Evolutionary conservation across 1,284 basidiomycete species (phyloP).

Genomic region (Moesziomyces globuligerus): DNA sequence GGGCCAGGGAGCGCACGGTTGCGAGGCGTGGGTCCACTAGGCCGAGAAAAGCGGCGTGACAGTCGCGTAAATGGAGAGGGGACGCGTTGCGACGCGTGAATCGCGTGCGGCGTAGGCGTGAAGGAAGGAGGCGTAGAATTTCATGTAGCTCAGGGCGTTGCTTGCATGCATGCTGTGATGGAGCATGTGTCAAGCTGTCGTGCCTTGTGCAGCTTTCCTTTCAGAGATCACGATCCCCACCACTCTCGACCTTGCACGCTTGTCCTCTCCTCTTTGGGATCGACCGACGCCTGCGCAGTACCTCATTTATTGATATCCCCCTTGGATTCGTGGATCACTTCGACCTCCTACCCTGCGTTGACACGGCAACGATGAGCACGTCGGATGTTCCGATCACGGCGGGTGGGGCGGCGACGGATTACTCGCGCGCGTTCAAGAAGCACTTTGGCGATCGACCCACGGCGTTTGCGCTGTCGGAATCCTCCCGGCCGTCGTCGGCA

Average conservation of each 20-base stretch:
- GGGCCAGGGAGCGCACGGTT: too few species aligned
- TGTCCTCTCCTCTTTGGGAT: too few species aligned
- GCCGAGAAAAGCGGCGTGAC: not conserved
- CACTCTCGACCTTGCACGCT: not conserved
- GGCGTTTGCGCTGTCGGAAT: slow-evolving; percentile 18
- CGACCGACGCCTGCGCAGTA: too few species aligned
- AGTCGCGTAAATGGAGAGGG: slow-evolving; percentile 3
- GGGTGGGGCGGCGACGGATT: not conserved
- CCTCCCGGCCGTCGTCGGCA: not conserved
- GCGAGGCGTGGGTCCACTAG: not conserved
- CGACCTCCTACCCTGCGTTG: too few species aligned
- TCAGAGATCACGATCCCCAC: not conserved
- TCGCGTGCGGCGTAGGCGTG: too few species aligned
- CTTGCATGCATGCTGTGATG: too few species aligned
- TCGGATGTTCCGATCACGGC: slow-evolving; percentile 10
- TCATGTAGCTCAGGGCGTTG: not conserved
- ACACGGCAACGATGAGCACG: slow-evolving; percentile 2
- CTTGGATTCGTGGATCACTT: too few species aligned
- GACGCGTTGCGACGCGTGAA: not conserved
- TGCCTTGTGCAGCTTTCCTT: too few species aligned
- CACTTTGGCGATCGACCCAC: slow-evolving; percentile 34
- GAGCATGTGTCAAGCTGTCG: too few species aligned
- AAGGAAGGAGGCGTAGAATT: slow-evolving; percentile 8
- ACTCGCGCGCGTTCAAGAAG: slow-evolving; percentile 20
- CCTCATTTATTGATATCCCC: too few species aligned